phyloP scores from a whole-genome alignment of 495 filamentous ascomycete species.

The Podospora pseudocomata region DNA sequence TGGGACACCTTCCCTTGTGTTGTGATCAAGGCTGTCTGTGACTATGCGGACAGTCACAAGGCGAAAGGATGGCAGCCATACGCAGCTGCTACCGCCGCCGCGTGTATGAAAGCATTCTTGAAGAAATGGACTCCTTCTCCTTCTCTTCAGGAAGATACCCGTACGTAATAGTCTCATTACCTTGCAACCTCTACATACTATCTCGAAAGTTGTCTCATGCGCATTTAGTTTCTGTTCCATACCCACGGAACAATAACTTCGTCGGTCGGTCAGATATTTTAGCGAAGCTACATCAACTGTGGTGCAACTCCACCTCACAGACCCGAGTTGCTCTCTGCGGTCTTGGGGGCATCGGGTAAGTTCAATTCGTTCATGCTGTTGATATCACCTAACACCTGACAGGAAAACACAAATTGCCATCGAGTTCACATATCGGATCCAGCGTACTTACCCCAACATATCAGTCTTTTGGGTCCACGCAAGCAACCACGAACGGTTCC shows the following conservation, averaged over 20 bases:
- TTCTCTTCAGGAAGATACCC: background rate
- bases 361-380: background rate
- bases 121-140: background rate
- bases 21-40: conserved; percentile 1
- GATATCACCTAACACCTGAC: background rate
- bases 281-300: conserved; percentile 15
- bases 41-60: conserved; percentile 2
- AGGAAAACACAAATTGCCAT: conserved; percentile 56
- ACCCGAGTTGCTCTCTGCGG: conserved; percentile 38
- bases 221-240: conserved; percentile 12
- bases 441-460: conserved; percentile 29
- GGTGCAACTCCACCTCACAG: background rate
- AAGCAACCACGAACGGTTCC: conserved; percentile 36
- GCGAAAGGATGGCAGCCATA: background rate
- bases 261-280: conserved; percentile 30
- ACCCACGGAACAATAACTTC: conserved; percentile 28
- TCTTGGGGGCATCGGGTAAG: conserved; percentile 51
- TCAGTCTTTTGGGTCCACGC: conserved; percentile 49
- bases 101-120: background rate
- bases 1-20: background rate
- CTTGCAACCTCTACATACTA: background rate
- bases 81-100: background rate
- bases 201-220: conserved; percentile 19
- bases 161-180: background rate
- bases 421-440: conserved; percentile 42